Percentiles rank a stretch among this genome's conserved stretches.
phyloP scores from a whole-genome alignment of 2,329 filamentous ascomycete genomes.

The Akanthomyces lecanii region DNA sequence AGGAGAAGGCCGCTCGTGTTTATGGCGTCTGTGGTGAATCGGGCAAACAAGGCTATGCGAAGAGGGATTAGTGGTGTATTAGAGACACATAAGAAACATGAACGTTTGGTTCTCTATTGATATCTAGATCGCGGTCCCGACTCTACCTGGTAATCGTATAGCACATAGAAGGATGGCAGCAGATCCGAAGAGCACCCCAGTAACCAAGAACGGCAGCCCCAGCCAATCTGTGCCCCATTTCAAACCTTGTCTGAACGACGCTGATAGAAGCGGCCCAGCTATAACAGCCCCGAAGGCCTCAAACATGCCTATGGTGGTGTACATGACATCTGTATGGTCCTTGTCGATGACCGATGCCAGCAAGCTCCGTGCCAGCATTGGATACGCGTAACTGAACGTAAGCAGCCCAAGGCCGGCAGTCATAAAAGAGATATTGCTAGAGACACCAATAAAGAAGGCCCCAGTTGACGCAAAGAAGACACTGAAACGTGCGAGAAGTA shows the following conservation, averaged over 20 bases:
- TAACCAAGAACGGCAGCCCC: conserved; percentile 18
- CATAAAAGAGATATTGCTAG: conserved; percentile 5
- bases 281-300: conserved; percentile 20
- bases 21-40: background rate
- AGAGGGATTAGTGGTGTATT: background rate
- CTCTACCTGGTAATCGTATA: conserved; percentile 12
- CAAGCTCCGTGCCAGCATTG: conserved; percentile 19
- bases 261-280: conserved; percentile 21
- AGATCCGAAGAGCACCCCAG: background rate
- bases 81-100: too few species aligned
- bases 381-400: background rate
- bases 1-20: conserved; percentile 21
- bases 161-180: conserved; percentile 19
- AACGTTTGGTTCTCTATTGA: too few species aligned
- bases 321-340: conserved; percentile 19
- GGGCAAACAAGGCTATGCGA: background rate
- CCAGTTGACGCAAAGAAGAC: background rate
- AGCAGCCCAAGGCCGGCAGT: conserved; percentile 9
- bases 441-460: background rate
- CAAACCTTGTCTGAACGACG: conserved; percentile 19
- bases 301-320: conserved; percentile 20
- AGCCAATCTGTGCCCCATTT: conserved; percentile 18
- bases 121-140: background rate
- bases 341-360: conserved; percentile 20
- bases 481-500: background rate